Evolutionary conservation across 129 eudicot species (phyloP), one percentile per base, ranked within the genome.

Genomic region (Helichrysum umbraculigerum): DNA sequence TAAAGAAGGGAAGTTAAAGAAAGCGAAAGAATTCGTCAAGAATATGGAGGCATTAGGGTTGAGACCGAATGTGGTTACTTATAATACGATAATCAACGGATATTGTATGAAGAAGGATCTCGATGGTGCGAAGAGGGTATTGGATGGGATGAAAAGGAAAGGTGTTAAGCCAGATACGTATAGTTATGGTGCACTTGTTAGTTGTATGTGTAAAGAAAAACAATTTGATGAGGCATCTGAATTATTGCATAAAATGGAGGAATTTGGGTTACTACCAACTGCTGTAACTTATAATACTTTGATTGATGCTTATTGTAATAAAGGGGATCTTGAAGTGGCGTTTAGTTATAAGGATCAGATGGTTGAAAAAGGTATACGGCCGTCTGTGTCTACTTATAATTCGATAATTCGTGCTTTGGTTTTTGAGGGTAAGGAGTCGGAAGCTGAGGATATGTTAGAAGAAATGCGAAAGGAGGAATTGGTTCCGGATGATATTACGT

Each of bases 241-340:
- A 9, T 42, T 87, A 50, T 22, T 91, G 35, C 29, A 39, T 78
- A 83, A 72, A 44, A 88, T 91, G 92, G 86, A 71, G 71, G 86
- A 78, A 51, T 44, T 8, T 17, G 88, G 86, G 74, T 71, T 88
- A 66, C 75, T 76, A n/a, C 96, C 87, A 4, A 79, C 77, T 68
- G 87, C 85, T 15, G 73, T 88, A 51, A 85, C 68, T 35, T 88
- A 87, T 67, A 91, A 91, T 62, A 21, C 82, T 79, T 77, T 91
- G 85, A 91, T 91, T 51, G 90, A 85, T 52, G 89, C 86, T 35
- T 88, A 80, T 67, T 91, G 95, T 66, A 91, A 87, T 66, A 83
- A 77, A 70, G 90, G 90, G 59, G 73, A 88, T 37, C 72, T 91
- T 47, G 90, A 85, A n/a, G 82, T 52, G 82, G 97, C 97, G 25